These are phyloP conservation scores for Fusarium hostae DNA, from an alignment of 2,329 filamentous ascomycete species.

Conservation along the genomic window DNA sequence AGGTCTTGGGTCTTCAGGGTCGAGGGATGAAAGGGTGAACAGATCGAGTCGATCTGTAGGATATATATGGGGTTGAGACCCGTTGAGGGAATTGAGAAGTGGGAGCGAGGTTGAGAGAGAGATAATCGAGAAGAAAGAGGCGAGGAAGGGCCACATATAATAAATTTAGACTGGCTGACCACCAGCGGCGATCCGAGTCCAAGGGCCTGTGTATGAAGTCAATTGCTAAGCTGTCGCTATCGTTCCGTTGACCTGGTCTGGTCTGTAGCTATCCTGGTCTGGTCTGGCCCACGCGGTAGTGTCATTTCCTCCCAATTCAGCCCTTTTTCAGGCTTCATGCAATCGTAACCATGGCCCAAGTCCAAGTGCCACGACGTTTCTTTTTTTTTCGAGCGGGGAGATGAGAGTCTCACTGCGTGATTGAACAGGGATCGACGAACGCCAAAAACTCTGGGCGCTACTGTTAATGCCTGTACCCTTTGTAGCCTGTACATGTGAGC, in stretches of 20 bases:
- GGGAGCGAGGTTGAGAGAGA: constrained; percentile 8
- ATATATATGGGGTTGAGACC: constrained; percentile 18
- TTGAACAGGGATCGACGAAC: constrained; percentile 32
- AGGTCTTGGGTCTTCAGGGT: constrained; percentile 4
- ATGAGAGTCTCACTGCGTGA: constrained; percentile 5
- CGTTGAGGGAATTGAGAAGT: constrained; percentile 14
- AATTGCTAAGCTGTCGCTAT: constrained; percentile 7
- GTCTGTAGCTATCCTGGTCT: not conserved
- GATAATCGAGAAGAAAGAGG: constrained; percentile 11
- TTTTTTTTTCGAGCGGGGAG: constrained; percentile 2
- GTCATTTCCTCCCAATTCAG: constrained; percentile 8
- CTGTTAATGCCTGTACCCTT: not conserved
- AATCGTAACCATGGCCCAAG: not conserved
- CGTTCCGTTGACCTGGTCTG: not conserved
- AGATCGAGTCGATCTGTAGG: constrained; percentile 30
- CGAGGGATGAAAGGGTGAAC: not conserved
- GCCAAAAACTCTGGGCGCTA: constrained; percentile 24
- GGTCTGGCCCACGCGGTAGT: constrained; percentile 13
- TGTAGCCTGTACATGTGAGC: constrained; percentile 1
- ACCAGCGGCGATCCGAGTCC: constrained; percentile 31
- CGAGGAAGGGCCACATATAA: constrained; percentile 43
- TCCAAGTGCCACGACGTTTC: not conserved
- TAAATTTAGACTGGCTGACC: constrained; percentile 31
- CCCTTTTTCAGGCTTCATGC: constrained; percentile 10
- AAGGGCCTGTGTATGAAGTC: constrained; percentile 10